Conservation (phyloP, 441 rosid species). For the Euphorbia schlechtendalii region DNA sequence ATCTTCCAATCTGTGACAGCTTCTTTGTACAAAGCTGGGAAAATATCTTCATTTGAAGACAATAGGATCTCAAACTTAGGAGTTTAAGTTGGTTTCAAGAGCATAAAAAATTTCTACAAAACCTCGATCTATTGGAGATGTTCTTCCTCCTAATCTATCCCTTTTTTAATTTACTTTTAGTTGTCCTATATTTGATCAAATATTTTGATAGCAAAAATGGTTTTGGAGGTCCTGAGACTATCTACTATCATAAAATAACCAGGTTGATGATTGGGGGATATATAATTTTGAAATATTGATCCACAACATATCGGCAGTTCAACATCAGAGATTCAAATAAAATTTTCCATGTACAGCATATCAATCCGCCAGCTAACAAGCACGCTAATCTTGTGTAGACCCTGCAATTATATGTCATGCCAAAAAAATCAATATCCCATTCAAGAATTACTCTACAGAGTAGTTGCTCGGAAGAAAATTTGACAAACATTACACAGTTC, state of each 20-base stretch:
- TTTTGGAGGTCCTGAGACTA: conserved; percentile 21
- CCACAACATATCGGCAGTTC: too few species aligned
- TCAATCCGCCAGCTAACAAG: conserved; percentile 73
- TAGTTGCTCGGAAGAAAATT: conserved; percentile 31
- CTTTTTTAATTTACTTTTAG: too few species aligned
- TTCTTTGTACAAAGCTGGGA: not conserved
- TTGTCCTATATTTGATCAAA: not conserved
- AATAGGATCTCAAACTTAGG: not conserved
- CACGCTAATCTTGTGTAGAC: conserved; percentile 60
- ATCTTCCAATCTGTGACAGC: too few species aligned
- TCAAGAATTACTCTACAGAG: conserved; percentile 28
- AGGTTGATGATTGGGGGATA: conserved; percentile 10
- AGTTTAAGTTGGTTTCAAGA: not conserved
- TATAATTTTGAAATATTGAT: conserved; percentile 29
- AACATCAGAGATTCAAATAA: too few species aligned
- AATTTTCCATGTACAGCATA: conserved; percentile 63
- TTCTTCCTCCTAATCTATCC: not conserved
- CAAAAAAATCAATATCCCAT: conserved; percentile 59
- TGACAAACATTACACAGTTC: conserved; percentile 20
- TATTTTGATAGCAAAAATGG: conserved; percentile 10
- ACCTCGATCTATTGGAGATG: not conserved
- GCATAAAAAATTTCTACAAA: not conserved
- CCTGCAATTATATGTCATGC: conserved; percentile 81
- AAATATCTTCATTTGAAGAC: not conserved
- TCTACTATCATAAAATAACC: conserved; percentile 28